phyloP scores from a whole-genome alignment of 139 green algal genomes.

The Closterium sp. region DNA sequence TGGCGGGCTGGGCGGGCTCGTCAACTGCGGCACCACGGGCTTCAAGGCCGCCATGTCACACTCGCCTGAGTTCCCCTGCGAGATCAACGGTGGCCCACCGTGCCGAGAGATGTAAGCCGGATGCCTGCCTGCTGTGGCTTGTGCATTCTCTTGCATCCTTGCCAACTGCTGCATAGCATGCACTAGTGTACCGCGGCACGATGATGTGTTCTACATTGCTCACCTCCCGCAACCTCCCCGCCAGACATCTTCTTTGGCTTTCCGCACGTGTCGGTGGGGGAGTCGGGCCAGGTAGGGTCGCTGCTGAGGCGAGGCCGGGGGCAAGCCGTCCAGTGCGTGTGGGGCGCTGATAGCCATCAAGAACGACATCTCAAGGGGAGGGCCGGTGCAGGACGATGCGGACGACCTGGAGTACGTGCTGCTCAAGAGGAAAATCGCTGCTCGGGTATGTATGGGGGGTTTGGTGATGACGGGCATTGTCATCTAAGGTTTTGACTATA shows the following conservation, averaged over 20 bases:
- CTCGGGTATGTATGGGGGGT: neutral
- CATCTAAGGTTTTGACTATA: too few species aligned
- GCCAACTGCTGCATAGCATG: neutral
- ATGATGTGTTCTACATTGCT: too few species aligned
- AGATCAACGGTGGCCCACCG: neutral
- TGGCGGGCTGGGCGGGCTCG: slow-evolving; percentile 75
- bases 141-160: neutral
- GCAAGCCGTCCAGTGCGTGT: slow-evolving; percentile 17
- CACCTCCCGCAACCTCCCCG: neutral
- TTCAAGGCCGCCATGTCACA: slow-evolving; percentile 63
- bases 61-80: slow-evolving; percentile 44
- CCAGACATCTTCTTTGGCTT: slow-evolving; percentile 17
- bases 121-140: neutral
- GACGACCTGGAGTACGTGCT: slow-evolving; percentile 1
- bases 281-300: slow-evolving; percentile 20
- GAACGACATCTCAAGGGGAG: slow-evolving; percentile 3
- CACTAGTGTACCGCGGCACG: too few species aligned
- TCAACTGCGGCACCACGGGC: slow-evolving; percentile 75
- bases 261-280: slow-evolving; percentile 14
- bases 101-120: neutral
- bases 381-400: neutral
- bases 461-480: too few species aligned
- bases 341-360: slow-evolving; percentile 19
- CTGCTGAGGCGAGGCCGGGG: slow-evolving; percentile 7
- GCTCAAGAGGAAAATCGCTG: neutral